These are phyloP conservation scores for Aspergillus sergii DNA, from an alignment of 2,329 filamentous ascomycete species.

Conservation along the genomic window DNA sequence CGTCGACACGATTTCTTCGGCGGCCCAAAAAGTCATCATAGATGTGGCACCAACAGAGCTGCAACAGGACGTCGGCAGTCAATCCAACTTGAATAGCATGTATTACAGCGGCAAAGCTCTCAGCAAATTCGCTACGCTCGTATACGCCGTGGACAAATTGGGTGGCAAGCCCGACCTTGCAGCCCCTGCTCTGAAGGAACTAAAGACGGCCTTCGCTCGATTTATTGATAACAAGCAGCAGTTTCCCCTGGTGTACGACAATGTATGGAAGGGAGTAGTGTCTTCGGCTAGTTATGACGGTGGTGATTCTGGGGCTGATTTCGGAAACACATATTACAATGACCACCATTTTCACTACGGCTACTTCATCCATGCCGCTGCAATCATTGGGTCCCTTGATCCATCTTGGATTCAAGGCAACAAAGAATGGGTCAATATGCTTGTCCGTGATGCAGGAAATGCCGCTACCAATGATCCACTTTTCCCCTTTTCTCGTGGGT, in stretches of 20 bases:
- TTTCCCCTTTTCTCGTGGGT: slow-evolving; percentile 80
- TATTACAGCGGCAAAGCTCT: slow-evolving; percentile 90
- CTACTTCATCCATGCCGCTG: slow-evolving; percentile 86
- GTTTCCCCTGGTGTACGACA: slow-evolving; percentile 60
- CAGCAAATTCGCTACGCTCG: slow-evolving; percentile 72
- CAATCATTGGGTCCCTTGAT: slow-evolving; percentile 79
- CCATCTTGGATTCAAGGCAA: slow-evolving; percentile 73
- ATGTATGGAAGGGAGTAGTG: slow-evolving; percentile 76
- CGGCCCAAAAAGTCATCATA: slow-evolving; percentile 62
- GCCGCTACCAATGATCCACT: slow-evolving; percentile 68
- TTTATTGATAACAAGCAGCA: slow-evolving; percentile 71
- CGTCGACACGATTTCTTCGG: slow-evolving; percentile 41
- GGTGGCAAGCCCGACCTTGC: slow-evolving; percentile 61
- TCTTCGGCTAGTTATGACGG: slow-evolving; percentile 73
- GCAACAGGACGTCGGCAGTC: slow-evolving; percentile 70
- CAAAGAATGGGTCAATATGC: slow-evolving; percentile 76
- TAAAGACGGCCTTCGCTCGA: slow-evolving; percentile 67
- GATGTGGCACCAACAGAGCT: slow-evolving; percentile 72
- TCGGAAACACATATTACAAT: slow-evolving; percentile 81
- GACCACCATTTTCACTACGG: slow-evolving; percentile 69
- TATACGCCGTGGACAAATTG: slow-evolving; percentile 68
- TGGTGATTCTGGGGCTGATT: slow-evolving; percentile 72
- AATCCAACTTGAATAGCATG: slow-evolving; percentile 80
- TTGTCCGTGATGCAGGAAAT: slow-evolving; percentile 84
- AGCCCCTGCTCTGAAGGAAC: slow-evolving; percentile 58